Conservation (phyloP, 2,329 filamentous ascomycete genomes). For the Trichoderma guizhouense region DNA sequence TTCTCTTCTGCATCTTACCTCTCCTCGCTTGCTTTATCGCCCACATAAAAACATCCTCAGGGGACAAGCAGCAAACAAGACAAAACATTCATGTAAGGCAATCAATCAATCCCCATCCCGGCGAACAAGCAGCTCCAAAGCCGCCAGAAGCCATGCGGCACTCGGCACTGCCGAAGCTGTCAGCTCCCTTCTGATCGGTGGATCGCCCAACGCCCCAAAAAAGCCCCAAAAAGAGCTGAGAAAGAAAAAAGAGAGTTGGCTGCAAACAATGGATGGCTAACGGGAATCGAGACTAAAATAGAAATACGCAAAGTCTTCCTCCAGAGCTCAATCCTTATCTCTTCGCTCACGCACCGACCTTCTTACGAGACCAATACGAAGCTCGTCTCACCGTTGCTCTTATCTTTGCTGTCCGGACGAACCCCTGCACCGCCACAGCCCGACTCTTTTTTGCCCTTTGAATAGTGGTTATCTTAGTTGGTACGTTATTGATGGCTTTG, state of each 20-base stretch:
- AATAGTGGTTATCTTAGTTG: conserved; percentile 8
- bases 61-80: not conserved
- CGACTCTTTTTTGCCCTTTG: not conserved
- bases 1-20: not conserved
- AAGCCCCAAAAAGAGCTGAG: not conserved
- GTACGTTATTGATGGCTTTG: conserved; percentile 14
- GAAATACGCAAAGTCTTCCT: not conserved
- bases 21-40: not conserved
- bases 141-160: not conserved
- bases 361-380: conserved; percentile 14
- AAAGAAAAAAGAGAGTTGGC: not conserved
- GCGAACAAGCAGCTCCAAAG: not conserved
- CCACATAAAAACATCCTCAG: not conserved
- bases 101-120: not conserved
- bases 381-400: conserved; percentile 8
- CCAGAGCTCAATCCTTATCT: conserved; percentile 2
- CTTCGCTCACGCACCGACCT: conserved; percentile 8
- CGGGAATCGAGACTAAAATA: conserved; percentile 10
- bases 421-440: conserved; percentile 12
- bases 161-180: conserved; percentile 16
- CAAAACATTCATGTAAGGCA: not conserved
- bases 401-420: not conserved
- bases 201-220: not conserved
- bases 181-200: conserved; percentile 12
- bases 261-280: conserved; percentile 12